A percentile compares a stretch with the other conserved stretches of the same genome.
Evolutionary conservation across 179 eudicot species (phyloP).

Genomic region (Patellifolia procumbens): DNA sequence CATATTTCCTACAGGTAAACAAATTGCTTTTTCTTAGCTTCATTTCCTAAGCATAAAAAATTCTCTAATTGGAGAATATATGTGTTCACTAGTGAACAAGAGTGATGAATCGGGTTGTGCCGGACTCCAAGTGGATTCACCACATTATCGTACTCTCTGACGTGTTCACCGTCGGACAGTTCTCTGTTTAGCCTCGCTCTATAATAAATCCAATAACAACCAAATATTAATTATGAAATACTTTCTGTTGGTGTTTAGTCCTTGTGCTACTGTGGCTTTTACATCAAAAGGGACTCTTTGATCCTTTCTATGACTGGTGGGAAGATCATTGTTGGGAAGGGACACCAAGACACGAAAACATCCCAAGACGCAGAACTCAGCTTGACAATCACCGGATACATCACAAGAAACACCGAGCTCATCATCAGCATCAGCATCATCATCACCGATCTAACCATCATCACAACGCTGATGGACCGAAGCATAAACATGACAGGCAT

Average conservation of each 20-base stretch:
- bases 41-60: no score
- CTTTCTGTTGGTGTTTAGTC: slow-evolving; percentile 36
- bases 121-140: no score
- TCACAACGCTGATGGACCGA: slow-evolving; percentile 35
- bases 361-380: slow-evolving; percentile 33
- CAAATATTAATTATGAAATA: background rate
- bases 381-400: slow-evolving; percentile 24
- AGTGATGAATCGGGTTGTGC: no score
- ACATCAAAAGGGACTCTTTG: slow-evolving; percentile 88
- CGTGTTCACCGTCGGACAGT: no score
- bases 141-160: no score
- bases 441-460: slow-evolving; percentile 27
- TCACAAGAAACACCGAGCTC: slow-evolving; percentile 30
- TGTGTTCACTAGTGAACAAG: no score
- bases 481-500: slow-evolving; percentile 34
- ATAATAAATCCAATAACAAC: background rate
- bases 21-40: background rate
- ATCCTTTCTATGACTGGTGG: slow-evolving; percentile 94
- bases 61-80: no score
- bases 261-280: slow-evolving; percentile 82
- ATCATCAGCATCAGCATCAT: slow-evolving; percentile 20
- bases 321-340: slow-evolving; percentile 59
- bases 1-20: slow-evolving; percentile 79
- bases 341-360: slow-evolving; percentile 26
- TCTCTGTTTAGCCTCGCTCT: no score